Base-by-base conservation (phyloP, 2,329 filamentous ascomycete species). In the Raffaelea deltoideospora region DNA sequence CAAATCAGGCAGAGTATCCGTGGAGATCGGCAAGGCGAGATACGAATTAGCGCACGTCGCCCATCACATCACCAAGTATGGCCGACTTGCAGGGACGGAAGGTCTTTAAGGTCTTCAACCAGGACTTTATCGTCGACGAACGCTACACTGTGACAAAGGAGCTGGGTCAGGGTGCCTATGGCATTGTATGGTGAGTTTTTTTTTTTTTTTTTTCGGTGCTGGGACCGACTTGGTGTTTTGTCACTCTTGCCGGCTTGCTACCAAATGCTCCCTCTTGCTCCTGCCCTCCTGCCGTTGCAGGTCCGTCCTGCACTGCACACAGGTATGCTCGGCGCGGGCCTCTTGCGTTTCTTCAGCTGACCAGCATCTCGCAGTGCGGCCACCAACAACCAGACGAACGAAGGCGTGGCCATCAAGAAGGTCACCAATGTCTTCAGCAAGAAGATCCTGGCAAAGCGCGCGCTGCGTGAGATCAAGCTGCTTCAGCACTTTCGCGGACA, bases 351-450 rank as follows among this genome's bases (percentile, higher is more conserved):
- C n/a, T n/a, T n/a, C n/a, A n/a, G n/a, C n/a, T n/a, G n/a, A n/a
- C n/a, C n/a, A n/a, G n/a, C n/a, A n/a, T n/a, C n/a, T 22, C 13
- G 11, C 56, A 94, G 87, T 60, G 88, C 90, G 42, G 90, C 90
- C 38, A 83, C 85, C 47, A 95, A 96, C 68, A 79, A 76, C 55
- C 76, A 86, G 58, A 92, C 82, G 23, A 79, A 76, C 52, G 90
- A 98, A 57, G 87, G 88, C 29, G 87, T 98, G 44, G 90, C 90
- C 51, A 90, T 98, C 69, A 98, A 98, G 65, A 98, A 98, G 64
- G 85, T 98, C 57, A 98, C 90, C 66, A 98, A 98, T 81, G 88
- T 98, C 51, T 98, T 98, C 63, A 95, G 86, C 72, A 98, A 98
- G 67, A 96, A 96, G 76, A 98, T 98, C 50, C 72, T 98, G 48